Base-by-base conservation (phyloP, 192 early-diverging fungal genomes). In the Dissophora ornata region DNA sequence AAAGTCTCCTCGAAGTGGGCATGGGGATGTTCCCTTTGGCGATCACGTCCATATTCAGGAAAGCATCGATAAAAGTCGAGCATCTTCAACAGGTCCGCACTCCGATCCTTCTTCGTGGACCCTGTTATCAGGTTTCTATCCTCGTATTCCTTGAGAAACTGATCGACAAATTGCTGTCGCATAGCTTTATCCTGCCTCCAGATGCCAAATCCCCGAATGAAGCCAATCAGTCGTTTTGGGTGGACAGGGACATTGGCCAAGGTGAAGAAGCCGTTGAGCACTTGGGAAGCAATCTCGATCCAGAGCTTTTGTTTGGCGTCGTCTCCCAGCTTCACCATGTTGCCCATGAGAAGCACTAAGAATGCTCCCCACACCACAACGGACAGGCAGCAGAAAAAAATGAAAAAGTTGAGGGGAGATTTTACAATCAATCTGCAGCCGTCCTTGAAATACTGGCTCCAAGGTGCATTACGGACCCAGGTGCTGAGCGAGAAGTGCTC, bases 361-460 rank as follows among this genome's bases (percentile, higher is more conserved):
- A 80, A 80, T 18, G 79, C 79, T 10, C 79, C 79, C 79, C 79
- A 80, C n/a, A 80, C 62, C 11, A 80, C 67, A 1, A 80, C 73
- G 6, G 57, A 62, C 1, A 77, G 33, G 47, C 73, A 77, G 25
- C 63, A 67, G 46, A 77, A 67, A 44, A 77, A 77, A 24, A 77
- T 62, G 52, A 77, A 67, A 22, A 77, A 77, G 59, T 77, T 77
- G 29, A 77, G 47, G 10, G 73, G 73, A 2, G 73, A 77, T 46
- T 67, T 77, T 41, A 77, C 30, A 13, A 77, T 77, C 41, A 67
- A 38, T 2, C 45, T 40, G 22, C 73, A 77, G 13, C 73, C 73
- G 28, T 62, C 62, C 53, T 67, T 77, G 59, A 77, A 67, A 52
- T 77, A 67, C 26, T 67, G 64, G 15, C 58, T 67, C 73, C 73